Conservation (phyloP, 1,139 yeast genomes). For the Meyerozyma elateridarum region DNA sequence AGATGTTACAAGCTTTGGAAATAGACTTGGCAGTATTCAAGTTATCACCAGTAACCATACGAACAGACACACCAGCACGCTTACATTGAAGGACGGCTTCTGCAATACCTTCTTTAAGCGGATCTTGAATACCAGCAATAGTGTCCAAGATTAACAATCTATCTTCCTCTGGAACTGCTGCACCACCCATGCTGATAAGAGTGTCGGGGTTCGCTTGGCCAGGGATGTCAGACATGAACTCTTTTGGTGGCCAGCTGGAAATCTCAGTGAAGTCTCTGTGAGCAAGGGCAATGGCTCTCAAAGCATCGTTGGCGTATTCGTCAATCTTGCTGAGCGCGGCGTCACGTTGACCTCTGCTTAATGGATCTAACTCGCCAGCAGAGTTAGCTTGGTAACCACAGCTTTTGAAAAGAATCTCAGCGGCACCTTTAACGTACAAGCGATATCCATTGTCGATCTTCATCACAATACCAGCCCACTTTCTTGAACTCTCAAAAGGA, state of each 20-base stretch:
- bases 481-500: conserved; percentile 89
- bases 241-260: conserved; percentile 62
- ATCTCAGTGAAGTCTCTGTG: conserved; percentile 60
- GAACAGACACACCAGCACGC: conserved; percentile 86
- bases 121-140: conserved; percentile 91
- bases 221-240: conserved; percentile 25
- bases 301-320: conserved; percentile 66
- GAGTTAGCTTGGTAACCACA: conserved; percentile 42
- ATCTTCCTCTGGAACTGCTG: conserved; percentile 23
- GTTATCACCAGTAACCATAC: conserved; percentile 98
- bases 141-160: conserved; percentile 51
- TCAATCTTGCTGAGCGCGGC: conserved; percentile 45
- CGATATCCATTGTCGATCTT: conserved; percentile 48
- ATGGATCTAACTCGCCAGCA: conserved; percentile 23
- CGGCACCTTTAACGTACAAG: conserved; percentile 85
- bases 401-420: conserved; percentile 71
- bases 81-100: conserved; percentile 83
- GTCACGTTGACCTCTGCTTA: conserved; percentile 31
- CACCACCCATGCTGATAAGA: conserved; percentile 29
- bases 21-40: conserved; percentile 86
- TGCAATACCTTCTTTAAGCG: conserved; percentile 84
- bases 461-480: conserved; percentile 85
- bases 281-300: conserved; percentile 81
- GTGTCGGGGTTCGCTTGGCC: conserved; percentile 45
- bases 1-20: conserved; percentile 79